Evolutionary conservation across 1,284 basidiomycete species (phyloP), one percentile per base, ranked within the genome.

Genomic region (Irpex rosettiformis): DNA sequence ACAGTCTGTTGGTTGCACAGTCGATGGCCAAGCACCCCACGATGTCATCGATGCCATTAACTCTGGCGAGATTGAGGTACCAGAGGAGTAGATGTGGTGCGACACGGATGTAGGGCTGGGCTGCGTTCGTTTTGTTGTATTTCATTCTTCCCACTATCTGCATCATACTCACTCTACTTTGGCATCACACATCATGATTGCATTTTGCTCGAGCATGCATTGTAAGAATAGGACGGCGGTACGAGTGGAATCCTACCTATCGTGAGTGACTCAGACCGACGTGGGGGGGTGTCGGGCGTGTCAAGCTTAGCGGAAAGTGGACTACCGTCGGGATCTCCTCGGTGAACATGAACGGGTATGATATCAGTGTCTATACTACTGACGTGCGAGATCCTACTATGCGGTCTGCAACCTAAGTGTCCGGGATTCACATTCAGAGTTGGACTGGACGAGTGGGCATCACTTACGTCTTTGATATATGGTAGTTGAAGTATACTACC

Each of bases 1-100:
- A 61, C 96, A 99, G 81, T 88, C 85, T 64, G 83, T 99, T 69
- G 96, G 97, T 56, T 98, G 96, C 88, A 98, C 95, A 57, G 85
- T 99, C 62, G 94, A 99, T 73, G 96, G 96, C 69, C 83, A 88
- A 75, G 90, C 92, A 57, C 86, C 97, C 62, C 96, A 98, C 78
- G 94, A 97, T 73, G 74, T 99, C 73, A 98, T 99, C 66, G 96
- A 98, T 70, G 92, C 82, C 63, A 99, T 99, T 75, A 89, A 96
- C 81, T 88, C 89, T 68, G 97, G 96, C 63, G 94, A 97, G 78
- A 83, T 97, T 67, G 95, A 96, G 79, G 86, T 96, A 65, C 94
- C 95, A 64, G 91, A 93, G 67, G 94, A 96, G 87, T 97, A 93
- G 80, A 79, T 61, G 63, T 28, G 30, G 62, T 6, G 28, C 43